phyloP scores from a whole-genome alignment of 805 yeast species.

The Sugiyamaella lignohabitans region DNA sequence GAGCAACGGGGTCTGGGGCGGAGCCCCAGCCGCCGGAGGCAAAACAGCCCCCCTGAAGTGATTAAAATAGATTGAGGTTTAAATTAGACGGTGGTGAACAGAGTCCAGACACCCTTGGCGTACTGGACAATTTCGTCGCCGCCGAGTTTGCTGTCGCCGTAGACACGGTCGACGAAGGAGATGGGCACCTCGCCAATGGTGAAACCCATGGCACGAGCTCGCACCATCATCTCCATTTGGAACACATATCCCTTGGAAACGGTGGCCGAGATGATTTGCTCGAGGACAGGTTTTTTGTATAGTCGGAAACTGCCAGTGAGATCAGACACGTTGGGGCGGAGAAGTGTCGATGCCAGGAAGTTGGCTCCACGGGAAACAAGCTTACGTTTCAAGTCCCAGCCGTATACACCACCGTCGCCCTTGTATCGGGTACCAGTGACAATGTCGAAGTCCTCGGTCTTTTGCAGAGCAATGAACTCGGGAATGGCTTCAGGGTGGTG shows the following conservation, averaged over 20 bases:
- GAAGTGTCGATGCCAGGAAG: conserved; percentile 63
- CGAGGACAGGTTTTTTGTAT: conserved; percentile 63
- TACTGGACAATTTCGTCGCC: conserved; percentile 77
- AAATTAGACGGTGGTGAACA: conserved; percentile 53
- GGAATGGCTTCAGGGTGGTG: conserved; percentile 80
- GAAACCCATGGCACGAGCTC: conserved; percentile 69
- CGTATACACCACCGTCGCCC: conserved; percentile 76
- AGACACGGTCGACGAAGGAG: conserved; percentile 68
- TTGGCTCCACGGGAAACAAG: conserved; percentile 75
- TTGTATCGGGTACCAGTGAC: conserved; percentile 61
- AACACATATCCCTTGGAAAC: conserved; percentile 74
- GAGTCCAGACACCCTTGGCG: conserved; percentile 67
- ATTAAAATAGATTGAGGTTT: no score
- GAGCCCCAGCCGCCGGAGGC: background rate
- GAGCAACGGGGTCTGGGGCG: background rate
- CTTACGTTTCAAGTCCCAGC: conserved; percentile 78
- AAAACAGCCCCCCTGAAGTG: no score
- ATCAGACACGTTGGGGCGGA: conserved; percentile 68
- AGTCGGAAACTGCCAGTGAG: conserved; percentile 72
- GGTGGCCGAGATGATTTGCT: conserved; percentile 59
- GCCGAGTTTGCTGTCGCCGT: conserved; percentile 73
- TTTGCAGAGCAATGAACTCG: conserved; percentile 59
- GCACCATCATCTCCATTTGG: conserved; percentile 86
- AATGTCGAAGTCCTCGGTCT: conserved; percentile 34
- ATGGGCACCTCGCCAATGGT: conserved; percentile 75